Base-by-base conservation (phyloP, 1,284 basidiomycete genomes). In the Apiotrichum sp. region DNA sequence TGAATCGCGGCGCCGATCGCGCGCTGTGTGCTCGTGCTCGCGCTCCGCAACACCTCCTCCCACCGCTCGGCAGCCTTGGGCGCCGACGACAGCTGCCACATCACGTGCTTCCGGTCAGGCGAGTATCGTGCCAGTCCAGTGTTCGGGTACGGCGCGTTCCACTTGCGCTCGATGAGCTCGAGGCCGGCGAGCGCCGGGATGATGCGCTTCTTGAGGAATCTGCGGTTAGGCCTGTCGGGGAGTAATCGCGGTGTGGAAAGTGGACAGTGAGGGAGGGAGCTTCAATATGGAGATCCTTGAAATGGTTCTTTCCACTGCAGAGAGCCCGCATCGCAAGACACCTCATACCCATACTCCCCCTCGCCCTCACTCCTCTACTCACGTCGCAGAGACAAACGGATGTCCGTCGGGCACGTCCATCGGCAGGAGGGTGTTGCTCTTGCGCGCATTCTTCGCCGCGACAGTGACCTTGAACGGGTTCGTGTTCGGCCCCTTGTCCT, bases 131-230 rank as follows among this genome's bases (percentile, higher is more conserved):
- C 39, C 51, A 50, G 44, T 43, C 7, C n/a, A 38, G 45, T 40
- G 50, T 40, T 13, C 47, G 36, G 13, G 39, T 16, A 41, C 50
- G 29, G 33, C 13, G n/a, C 6, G 16, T 36, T 11, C 53, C 55
- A 52, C 34, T 50, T 54, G 53, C 67, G 65, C 36, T 56, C 32
- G 50, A 76, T 63, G 14, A 74, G 61, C 29, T 63, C 52, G 50
- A 72, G 69, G 1, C 68, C 67, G 41, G 60, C 53, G 16, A 76
- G 65, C 9, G 65, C 57, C 22, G 69, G 66, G 3, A 76, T 58
- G 41, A 76, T 66, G 16, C 65, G 67, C 9, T 58, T 62, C 61
- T 75, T 75, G 22, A 76, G 55, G 61, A 60, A 70, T 2, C 74
- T 76, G 56, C 10, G 36, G 60, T 62, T 13, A 58, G 52, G 36